phyloP scores from a whole-genome alignment of 345 rosid species.

The Arabidopsis arenosa region DNA sequence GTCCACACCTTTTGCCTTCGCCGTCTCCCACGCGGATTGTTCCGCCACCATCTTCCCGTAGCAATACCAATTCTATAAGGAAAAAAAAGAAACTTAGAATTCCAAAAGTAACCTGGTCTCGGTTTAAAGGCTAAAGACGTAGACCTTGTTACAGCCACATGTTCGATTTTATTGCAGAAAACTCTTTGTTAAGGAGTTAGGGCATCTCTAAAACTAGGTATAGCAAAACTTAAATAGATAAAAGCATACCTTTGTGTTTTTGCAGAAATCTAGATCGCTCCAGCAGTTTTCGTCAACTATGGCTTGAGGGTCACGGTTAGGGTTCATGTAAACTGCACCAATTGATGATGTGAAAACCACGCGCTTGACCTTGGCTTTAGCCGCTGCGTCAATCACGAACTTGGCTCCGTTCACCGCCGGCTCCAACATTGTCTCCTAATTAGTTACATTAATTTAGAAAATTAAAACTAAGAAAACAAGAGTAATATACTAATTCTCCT shows the following conservation, averaged over 20 bases:
- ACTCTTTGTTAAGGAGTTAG: no score
- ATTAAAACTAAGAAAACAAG: not conserved
- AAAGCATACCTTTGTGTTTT: constrained; percentile 76
- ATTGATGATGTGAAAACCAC: constrained; percentile 94
- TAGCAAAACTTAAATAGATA: not conserved
- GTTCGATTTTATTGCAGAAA: not conserved
- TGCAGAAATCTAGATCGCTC: constrained; percentile 98
- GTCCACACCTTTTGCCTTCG: constrained; percentile 81
- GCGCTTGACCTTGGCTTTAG: constrained; percentile 81
- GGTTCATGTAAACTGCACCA: constrained; percentile 95
- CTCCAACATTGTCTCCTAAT: constrained; percentile 95
- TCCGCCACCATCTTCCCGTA: constrained; percentile 94
- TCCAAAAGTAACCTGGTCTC: not conserved
- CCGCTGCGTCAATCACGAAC: constrained; percentile 81
- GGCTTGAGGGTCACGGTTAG: constrained; percentile 69
- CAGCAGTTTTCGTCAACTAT: constrained; percentile 92
- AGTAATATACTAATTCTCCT: not conserved
- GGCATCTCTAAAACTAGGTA: not conserved
- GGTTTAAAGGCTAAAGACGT: not conserved
- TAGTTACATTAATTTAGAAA: not conserved
- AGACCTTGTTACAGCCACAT: not conserved
- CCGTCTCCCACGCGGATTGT: constrained; percentile 81
- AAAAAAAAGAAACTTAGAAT: not conserved
- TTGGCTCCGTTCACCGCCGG: constrained; percentile 90
- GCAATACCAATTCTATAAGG: constrained; percentile 90